Evolutionary conservation across 345 rosid species (phyloP), one percentile per base, ranked within the genome.

Genomic region (Sapria himalayana): DNA sequence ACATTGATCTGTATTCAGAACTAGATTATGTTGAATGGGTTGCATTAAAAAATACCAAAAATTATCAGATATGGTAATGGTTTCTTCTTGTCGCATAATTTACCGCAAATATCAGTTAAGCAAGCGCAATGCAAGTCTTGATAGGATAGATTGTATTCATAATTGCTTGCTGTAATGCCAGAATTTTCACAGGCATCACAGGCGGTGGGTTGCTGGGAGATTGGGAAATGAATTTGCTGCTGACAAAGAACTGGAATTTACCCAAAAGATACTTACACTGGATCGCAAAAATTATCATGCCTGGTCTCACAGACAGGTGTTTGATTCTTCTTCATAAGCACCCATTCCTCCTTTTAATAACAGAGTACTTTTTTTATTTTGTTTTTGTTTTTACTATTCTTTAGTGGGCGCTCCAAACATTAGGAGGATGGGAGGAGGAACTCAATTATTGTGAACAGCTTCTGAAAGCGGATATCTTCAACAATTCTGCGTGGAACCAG

Each of bases 401-500:
- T 51, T 22, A 89, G 98, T 89, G 93, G 98, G 68, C 74, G 31
- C 66, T 89, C 36, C 69, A 49, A 15, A 64, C 74, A 33, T 50
- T 89, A 48, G 98, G 98, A 41, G 95, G 95, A 33, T 82, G 93
- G 98, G 84, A 82, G 46, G 61, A 60, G 50, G 98, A 89, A 56
- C 95, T 89, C 24, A 58, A 73, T 45, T 82, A 76, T 48, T 82
- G 93, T 43, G 49, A 41, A 15, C 56, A 62, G 52, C 93, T 89
- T 37, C 79, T 79, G 34, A 56, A 76, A 61, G 79, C 69, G 51
- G 95, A 89, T 48, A 52, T 79, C 35, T 82, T 72, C 37, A 89
- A 89, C 60, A 79, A 82, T 64, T 89, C 93, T 32, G 95, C 93
- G 2, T 82, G 98, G 98, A 89, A 79, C 65, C 98, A 82, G 86